Evolutionary conservation across 768 basidiomycete species (phyloP), one percentile per base, ranked within the genome.

Genomic region (Lactarius deliciosus): DNA sequence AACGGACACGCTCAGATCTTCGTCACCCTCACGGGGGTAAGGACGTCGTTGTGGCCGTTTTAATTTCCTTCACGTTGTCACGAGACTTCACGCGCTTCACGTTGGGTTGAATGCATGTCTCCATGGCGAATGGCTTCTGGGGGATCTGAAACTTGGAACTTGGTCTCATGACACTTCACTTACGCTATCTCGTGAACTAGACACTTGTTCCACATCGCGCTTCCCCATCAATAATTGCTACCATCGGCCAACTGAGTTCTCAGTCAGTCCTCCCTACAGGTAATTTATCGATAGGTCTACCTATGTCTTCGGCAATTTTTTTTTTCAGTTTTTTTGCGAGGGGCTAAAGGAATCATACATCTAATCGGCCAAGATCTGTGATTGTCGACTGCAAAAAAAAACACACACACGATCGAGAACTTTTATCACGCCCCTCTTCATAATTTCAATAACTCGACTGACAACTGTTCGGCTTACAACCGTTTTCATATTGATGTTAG

Each of bases 1-100:
- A 18, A 56, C 55, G 28, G 55, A 56, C 10, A 50, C 15, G 11
- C 40, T 36, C 34, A 34, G 64, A 61, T 65, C 59, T 28, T 56
- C 54, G 22, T 36, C 25, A 65, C 40, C 54, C 10, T 53, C 30
- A 36, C 58, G 28, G 30, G 40, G 40, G 57, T 34, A 32, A 41
- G 22, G 34, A 40, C 36, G 43, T 45, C 28, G 43, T 61, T 25
- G 50, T 56, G 60, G 34, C 41, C 61, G 34, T 32, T 34, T 57
- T 36, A 57, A 57, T 34, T 32, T 36, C 16, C 13, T 57, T 32
- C 20, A 36, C 5, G 30, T 30, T 34, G 55, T 57, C 55, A 58
- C 36, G 57, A 45, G 61, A 53, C 45, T 22, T 34, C 16, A 60
- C 60, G 45, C 34, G 34, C 45, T 32, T 34, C 16, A 60, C 60